phyloP scores from a whole-genome alignment of 805 yeast species.

The Sugiyamaella marilandica region DNA sequence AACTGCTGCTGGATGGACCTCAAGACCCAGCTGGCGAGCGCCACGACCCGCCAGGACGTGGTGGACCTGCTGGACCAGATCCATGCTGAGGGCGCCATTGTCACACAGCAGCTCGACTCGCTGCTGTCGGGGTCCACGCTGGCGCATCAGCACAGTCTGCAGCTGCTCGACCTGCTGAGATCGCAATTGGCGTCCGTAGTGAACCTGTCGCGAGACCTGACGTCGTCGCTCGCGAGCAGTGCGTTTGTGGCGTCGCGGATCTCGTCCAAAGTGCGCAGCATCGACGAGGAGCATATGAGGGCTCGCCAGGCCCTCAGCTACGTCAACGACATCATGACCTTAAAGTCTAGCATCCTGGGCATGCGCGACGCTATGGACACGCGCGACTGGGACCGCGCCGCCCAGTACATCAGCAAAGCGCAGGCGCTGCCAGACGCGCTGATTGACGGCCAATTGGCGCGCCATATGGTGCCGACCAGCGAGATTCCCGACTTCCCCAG shows the following conservation, averaged over 20 bases:
- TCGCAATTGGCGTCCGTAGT: slow-evolving; percentile 28
- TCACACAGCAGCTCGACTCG: slow-evolving; percentile 8
- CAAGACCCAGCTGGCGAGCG: neutral
- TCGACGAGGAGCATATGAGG: slow-evolving; percentile 65
- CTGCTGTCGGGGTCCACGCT: slow-evolving; percentile 11
- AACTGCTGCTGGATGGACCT: neutral
- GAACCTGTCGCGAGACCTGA: slow-evolving; percentile 51
- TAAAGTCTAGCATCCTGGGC: slow-evolving; percentile 61
- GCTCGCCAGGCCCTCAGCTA: slow-evolving; percentile 59
- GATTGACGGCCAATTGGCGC: slow-evolving; percentile 64
- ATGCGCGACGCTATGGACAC: slow-evolving; percentile 65
- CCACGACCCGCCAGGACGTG: slow-evolving; percentile 16
- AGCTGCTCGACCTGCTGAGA: slow-evolving; percentile 27
- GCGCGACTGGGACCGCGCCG: slow-evolving; percentile 72
- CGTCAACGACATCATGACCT: slow-evolving; percentile 58
- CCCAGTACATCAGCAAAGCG: slow-evolving; percentile 56
- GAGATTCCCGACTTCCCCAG: slow-evolving; percentile 79
- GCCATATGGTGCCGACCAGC: slow-evolving; percentile 76
- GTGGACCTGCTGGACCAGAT: slow-evolving; percentile 12
- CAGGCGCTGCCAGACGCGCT: slow-evolving; percentile 48
- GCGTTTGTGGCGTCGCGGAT: slow-evolving; percentile 61
- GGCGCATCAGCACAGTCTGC: slow-evolving; percentile 21
- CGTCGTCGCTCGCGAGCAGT: slow-evolving; percentile 52
- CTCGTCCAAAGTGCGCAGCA: slow-evolving; percentile 60
- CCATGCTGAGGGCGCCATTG: slow-evolving; percentile 1